Conservation (phyloP, 306 rosid genomes). For the Canavalia ensiformis region DNA sequence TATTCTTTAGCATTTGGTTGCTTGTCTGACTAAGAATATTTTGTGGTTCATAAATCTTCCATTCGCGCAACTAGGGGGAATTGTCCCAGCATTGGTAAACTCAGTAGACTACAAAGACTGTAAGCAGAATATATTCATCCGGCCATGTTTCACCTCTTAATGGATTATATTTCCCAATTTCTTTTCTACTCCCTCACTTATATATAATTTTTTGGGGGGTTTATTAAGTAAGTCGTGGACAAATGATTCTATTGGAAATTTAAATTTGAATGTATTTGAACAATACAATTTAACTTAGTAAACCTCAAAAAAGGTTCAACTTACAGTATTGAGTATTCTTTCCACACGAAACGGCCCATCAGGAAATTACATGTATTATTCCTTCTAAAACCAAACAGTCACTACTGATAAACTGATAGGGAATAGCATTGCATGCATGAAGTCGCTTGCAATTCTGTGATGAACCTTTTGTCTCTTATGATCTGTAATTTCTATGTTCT, state of each 20-base stretch:
- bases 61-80: conserved; percentile 71
- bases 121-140: conserved; percentile 45
- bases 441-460: not conserved
- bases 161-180: not conserved
- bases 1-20: not conserved
- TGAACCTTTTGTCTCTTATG: not conserved
- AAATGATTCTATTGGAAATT: not conserved
- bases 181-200: not conserved
- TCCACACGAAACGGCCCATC: not conserved
- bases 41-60: conserved; percentile 65
- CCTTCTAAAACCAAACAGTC: conserved; percentile 2
- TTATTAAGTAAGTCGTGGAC: not conserved
- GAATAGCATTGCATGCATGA: not conserved
- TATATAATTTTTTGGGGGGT: not conserved
- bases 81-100: conserved; percentile 74
- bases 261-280: not conserved
- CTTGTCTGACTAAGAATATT: not conserved
- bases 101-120: conserved; percentile 71
- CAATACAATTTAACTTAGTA: not conserved
- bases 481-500: not conserved
- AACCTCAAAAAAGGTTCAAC: not conserved
- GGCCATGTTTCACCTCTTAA: not conserved
- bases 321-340: not conserved
- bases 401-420: not conserved
- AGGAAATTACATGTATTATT: not conserved